A percentile compares a stretch with the other conserved stretches of the same genome.
phyloP scores from a whole-genome alignment of 1,284 basidiomycete species.

The Trichosporon asahii region DNA sequence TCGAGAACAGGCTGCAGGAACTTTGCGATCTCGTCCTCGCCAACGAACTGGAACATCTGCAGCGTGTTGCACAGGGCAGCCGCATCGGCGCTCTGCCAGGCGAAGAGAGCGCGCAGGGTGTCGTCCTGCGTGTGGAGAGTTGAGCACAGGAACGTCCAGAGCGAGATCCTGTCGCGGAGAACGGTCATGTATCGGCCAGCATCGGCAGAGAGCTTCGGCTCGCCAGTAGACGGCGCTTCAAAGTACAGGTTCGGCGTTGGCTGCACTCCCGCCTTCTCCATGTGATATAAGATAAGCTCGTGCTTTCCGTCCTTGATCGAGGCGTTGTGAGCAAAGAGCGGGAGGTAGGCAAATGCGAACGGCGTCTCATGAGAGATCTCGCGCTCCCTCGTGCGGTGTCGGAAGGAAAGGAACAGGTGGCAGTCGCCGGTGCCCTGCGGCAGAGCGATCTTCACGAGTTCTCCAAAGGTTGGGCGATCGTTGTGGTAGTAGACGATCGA shows the following conservation, averaged over 20 bases:
- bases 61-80: slow-evolving; percentile 70
- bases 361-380: slow-evolving; percentile 65
- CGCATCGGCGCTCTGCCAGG: slow-evolving; percentile 70
- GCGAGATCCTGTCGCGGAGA: slow-evolving; percentile 70
- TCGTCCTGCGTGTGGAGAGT: slow-evolving; percentile 90
- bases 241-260: slow-evolving; percentile 69
- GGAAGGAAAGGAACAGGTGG: slow-evolving; percentile 93
- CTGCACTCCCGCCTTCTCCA: slow-evolving; percentile 62
- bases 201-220: slow-evolving; percentile 61
- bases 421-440: slow-evolving; percentile 68
- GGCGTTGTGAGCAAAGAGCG: slow-evolving; percentile 72
- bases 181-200: slow-evolving; percentile 65
- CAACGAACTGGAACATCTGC: slow-evolving; percentile 84
- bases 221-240: slow-evolving; percentile 61
- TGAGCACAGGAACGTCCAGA: slow-evolving; percentile 88
- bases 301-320: slow-evolving; percentile 91
- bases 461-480: slow-evolving; percentile 83
- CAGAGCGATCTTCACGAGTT: slow-evolving; percentile 82
- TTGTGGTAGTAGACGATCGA: slow-evolving; percentile 86
- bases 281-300: slow-evolving; percentile 74
- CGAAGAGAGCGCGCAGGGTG: slow-evolving; percentile 74
- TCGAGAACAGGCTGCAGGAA: slow-evolving; percentile 91
- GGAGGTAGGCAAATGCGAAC: slow-evolving; percentile 90
- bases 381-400: slow-evolving; percentile 59
- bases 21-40: slow-evolving; percentile 90